These are phyloP conservation scores for Penicillium lagena DNA, from an alignment of 495 filamentous ascomycete species.

Conservation along the genomic window DNA sequence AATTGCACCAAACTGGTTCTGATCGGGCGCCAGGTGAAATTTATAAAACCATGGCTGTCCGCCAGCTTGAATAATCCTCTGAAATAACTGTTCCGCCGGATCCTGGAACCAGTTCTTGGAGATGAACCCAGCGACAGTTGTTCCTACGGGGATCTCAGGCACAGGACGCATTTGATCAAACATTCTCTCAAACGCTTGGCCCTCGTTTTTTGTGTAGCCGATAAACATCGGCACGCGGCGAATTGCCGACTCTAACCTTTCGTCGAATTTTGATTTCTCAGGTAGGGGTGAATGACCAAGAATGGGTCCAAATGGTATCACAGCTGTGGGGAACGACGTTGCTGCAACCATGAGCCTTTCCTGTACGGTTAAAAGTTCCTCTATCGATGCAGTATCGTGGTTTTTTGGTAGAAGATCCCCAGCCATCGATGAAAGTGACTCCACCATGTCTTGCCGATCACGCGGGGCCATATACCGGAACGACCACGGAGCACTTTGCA, in stretches of 20 bases:
- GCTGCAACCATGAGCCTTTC: conserved; percentile 1
- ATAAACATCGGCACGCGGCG: conserved; percentile 4
- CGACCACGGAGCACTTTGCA: conserved; percentile 4
- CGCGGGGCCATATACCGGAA: no score
- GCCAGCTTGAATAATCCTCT: conserved; percentile 1
- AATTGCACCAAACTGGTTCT: neutral
- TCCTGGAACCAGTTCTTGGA: conserved; percentile 9
- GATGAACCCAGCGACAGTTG: conserved; percentile 4
- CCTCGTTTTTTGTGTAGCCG: conserved; percentile 7
- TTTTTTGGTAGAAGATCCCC: conserved; percentile 1
- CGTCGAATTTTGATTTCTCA: conserved; percentile 4
- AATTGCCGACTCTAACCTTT: neutral
- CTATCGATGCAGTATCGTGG: conserved; percentile 1
- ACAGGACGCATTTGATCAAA: neutral
- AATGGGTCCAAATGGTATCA: conserved; percentile 7
- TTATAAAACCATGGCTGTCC: conserved; percentile 1
- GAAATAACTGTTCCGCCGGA: conserved; percentile 2
- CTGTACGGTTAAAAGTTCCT: conserved; percentile 2
- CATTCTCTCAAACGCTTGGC: conserved; percentile 6
- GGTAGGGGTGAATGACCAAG: conserved; percentile 3
- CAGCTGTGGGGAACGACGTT: neutral
- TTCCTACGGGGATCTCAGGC: neutral
- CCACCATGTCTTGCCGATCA: no score
- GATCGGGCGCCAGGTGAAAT: neutral
- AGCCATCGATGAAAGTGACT: no score